Conservation (phyloP, 1,284 basidiomycete species). For the Trametes pubescens region DNA sequence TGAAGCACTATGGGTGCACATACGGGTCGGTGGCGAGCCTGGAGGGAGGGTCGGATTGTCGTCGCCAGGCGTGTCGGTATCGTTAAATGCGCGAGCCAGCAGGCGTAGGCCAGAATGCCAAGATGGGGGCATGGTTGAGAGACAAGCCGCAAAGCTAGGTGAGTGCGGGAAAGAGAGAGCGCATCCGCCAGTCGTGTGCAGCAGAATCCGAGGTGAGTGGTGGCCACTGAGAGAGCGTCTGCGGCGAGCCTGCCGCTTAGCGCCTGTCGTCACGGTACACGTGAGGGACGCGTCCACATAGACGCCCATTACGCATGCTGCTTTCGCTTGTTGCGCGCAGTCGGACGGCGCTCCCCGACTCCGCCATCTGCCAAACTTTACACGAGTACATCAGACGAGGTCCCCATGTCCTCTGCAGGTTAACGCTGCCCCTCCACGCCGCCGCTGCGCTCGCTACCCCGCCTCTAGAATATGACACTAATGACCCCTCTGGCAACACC, state of each 20-base stretch:
- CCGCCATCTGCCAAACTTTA: no score
- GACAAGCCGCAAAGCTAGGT: constrained; percentile 2
- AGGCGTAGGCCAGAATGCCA: constrained; percentile 15
- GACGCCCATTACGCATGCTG: no score
- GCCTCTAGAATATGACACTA: no score
- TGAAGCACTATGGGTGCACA: constrained; percentile 37
- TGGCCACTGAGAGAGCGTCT: background rate
- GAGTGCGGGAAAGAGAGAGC: background rate
- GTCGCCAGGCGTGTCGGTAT: constrained; percentile 25
- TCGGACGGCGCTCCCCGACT: no score
- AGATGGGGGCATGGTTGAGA: constrained; percentile 14
- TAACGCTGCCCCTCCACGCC: no score
- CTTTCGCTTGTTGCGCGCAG: no score
- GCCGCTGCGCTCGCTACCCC: no score
- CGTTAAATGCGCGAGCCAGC: constrained; percentile 20
- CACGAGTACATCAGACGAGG: no score
- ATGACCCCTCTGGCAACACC: no score
- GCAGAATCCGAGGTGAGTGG: background rate
- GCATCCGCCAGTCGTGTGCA: constrained; percentile 27
- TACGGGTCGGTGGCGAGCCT: constrained; percentile 65
- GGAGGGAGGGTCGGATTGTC: constrained; percentile 50
- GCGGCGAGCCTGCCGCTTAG: constrained; percentile 1
- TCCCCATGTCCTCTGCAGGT: no score
- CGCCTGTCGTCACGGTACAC: constrained; percentile 15
- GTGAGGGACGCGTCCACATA: constrained; percentile 28